Evolutionary conservation across 2,329 filamentous ascomycete genomes (phyloP).

Genomic region (Colletotrichum tropicale): DNA sequence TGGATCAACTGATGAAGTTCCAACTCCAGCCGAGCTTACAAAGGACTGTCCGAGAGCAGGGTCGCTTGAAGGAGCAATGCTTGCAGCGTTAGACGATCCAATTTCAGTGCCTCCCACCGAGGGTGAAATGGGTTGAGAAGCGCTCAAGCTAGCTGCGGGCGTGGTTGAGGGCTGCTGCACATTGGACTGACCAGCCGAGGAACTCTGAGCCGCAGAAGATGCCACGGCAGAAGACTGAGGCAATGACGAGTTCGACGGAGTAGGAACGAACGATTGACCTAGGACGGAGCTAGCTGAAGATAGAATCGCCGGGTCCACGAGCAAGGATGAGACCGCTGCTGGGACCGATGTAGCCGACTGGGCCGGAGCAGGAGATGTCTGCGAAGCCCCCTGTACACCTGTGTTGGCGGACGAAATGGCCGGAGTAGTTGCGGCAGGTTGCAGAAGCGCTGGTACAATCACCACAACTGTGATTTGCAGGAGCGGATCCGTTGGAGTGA

Average conservation of each 20-base stretch:
- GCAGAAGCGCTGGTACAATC: not conserved
- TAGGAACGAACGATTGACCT: not conserved
- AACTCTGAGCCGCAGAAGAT: not conserved
- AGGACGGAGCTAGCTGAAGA: not conserved
- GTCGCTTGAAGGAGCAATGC: not conserved
- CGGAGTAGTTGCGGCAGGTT: not conserved
- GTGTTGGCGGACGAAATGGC: not conserved
- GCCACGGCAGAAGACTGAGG: not conserved
- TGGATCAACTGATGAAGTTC: not conserved
- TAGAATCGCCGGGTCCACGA: not conserved
- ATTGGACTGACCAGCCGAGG: not conserved
- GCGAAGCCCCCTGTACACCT: not conserved
- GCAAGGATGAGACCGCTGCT: not conserved
- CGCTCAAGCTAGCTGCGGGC: not conserved
- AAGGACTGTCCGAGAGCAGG: not conserved
- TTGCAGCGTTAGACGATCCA: not conserved
- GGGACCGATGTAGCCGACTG: not conserved
- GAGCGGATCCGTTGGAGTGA: not conserved
- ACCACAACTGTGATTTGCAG: not conserved
- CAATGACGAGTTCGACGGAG: not conserved
- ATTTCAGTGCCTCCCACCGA: not conserved
- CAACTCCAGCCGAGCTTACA: not conserved
- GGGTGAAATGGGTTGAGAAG: not conserved
- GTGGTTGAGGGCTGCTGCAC: not conserved
- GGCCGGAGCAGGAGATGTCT: not conserved